Evolutionary conservation across 768 basidiomycete genomes (phyloP).

Genomic region (Xanthoconium stramineum): DNA sequence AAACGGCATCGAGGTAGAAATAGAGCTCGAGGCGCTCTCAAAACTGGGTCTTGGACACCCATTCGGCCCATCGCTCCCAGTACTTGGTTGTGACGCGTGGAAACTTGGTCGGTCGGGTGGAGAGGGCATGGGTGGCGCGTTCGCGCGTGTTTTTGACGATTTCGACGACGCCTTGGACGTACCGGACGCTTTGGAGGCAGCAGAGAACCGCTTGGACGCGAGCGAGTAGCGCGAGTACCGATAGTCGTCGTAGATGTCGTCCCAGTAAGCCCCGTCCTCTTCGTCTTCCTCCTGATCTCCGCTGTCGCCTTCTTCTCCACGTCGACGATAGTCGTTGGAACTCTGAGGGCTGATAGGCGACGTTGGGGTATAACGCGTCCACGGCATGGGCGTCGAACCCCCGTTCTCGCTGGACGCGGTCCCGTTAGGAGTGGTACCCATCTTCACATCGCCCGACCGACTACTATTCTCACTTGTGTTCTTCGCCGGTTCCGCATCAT

Average conservation of each 20-base stretch:
- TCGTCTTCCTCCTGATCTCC: slow-evolving; percentile 22
- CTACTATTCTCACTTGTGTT: background rate
- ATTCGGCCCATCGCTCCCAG: slow-evolving; percentile 20
- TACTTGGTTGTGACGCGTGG: slow-evolving; percentile 17
- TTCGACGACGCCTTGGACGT: slow-evolving; percentile 27
- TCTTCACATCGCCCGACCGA: slow-evolving; percentile 1
- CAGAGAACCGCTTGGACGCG: slow-evolving; percentile 30
- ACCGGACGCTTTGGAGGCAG: slow-evolving; percentile 20
- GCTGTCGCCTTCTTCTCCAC: slow-evolving; percentile 3
- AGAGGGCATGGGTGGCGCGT: slow-evolving; percentile 27
- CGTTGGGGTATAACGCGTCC: slow-evolving; percentile 31
- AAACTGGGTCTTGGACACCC: slow-evolving; percentile 22
- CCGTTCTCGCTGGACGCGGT: slow-evolving; percentile 1
- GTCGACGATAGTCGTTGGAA: background rate
- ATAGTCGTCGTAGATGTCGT: slow-evolving; percentile 82
- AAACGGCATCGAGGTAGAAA: slow-evolving; percentile 13
- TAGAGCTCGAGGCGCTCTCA: slow-evolving; percentile 24
- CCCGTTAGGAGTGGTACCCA: background rate
- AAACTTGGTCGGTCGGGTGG: slow-evolving; percentile 22
- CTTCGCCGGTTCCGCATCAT: slow-evolving; percentile 5
- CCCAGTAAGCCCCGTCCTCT: slow-evolving; percentile 50
- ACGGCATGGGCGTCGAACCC: slow-evolving; percentile 18
- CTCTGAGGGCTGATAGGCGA: slow-evolving; percentile 12
- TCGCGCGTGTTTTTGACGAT: slow-evolving; percentile 22
- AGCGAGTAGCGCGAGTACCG: slow-evolving; percentile 65